phyloP scores from a whole-genome alignment of 1,284 basidiomycete species.

The Austroboletus niveus region DNA sequence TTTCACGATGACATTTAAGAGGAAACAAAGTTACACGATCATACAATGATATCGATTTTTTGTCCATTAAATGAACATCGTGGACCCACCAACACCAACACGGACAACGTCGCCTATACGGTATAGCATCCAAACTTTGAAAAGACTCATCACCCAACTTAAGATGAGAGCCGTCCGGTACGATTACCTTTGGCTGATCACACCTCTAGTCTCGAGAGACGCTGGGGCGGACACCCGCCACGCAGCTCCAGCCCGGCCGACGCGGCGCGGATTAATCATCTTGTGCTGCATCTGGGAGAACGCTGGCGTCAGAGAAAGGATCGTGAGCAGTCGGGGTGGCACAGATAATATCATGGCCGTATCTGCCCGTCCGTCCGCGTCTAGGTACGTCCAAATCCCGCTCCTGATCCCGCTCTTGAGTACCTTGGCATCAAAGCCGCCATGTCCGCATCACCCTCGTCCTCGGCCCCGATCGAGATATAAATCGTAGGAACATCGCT shows the following conservation, averaged over 20 bases:
- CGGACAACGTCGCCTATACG: too few species aligned
- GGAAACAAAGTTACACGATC: too few species aligned
- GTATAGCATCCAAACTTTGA: too few species aligned
- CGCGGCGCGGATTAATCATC: background rate
- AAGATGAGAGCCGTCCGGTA: too few species aligned
- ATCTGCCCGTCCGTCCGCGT: constrained; percentile 16
- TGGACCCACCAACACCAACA: too few species aligned
- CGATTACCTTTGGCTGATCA: constrained; percentile 41
- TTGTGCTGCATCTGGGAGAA: background rate
- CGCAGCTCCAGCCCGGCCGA: too few species aligned
- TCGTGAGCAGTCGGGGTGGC: constrained; percentile 12
- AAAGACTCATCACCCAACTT: too few species aligned
- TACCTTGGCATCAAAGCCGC: background rate
- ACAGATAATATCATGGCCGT: constrained; percentile 27
- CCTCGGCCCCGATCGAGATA: constrained; percentile 35
- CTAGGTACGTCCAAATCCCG: constrained; percentile 3
- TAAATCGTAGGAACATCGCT: constrained; percentile 24
- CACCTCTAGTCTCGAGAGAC: constrained; percentile 8
- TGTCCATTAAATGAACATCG: too few species aligned
- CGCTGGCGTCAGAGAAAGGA: too few species aligned
- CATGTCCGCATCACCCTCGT: constrained; percentile 1
- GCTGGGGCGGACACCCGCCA: background rate
- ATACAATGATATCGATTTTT: too few species aligned
- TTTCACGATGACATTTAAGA: too few species aligned
- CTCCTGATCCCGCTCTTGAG: background rate